Base-by-base conservation (phyloP, 169 alveolate species). In the Cryptosporidium andersoni region DNA sequence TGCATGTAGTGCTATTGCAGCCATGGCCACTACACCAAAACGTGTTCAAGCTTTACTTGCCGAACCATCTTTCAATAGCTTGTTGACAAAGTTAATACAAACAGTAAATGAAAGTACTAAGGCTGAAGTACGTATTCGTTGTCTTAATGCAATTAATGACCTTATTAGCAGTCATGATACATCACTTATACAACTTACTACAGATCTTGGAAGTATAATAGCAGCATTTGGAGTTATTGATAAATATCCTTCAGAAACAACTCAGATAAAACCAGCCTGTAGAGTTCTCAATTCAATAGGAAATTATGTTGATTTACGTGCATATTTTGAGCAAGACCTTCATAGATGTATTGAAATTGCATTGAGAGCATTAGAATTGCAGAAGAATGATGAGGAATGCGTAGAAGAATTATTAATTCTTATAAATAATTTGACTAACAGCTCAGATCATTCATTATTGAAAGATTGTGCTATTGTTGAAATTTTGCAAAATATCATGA, bases 1-100 rank as follows among this genome's bases (percentile, higher is more conserved):
- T 45, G 92, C 95, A 4, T 95, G 95, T 81, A 93, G 91, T 45
- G 94, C 97, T 64, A 91, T 95, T 49, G 97, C 96, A 4, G 81
- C 95, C 16, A 82, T 95, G 95, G 93, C 96, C 60, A 90, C 94
- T 16, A 91, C 95, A 12, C 95, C 94, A 2, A 93, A 92, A 43
- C 90, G 96, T n/a, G 94, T 94, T 25, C 89, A 91, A 62, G 91
- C 89, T 42, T 81, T 95, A 49, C 88, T 94, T 39, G 90, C 88
- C 39, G 92, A 92, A 64, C 93, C 95, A 12, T 95, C 92, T 62
- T 95, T 94, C 66, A 91, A 88, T 64, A 81, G 89, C 5, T 88
- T 91, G 2, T 81, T 93, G 80, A 66, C 91, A n/a, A 81, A 80
- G 64, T 55, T 93, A 47, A 63, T 90, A 51, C 90, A 91, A 66